phyloP scores from a whole-genome alignment of 208 protist species.

The Perkinsela sp. region DNA sequence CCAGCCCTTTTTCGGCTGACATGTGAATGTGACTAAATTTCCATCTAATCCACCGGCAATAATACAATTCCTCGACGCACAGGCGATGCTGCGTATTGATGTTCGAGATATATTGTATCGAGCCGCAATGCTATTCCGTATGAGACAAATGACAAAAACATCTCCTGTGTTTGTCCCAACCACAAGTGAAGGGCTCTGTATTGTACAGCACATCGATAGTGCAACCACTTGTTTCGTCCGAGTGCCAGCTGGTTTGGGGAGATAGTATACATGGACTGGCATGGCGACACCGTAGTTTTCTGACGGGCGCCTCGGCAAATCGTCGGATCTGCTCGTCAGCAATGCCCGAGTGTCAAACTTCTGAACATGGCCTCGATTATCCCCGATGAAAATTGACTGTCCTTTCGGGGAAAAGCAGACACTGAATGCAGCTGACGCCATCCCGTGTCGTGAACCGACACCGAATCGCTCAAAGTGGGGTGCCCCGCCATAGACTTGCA shows the following conservation, averaged over 20 bases:
- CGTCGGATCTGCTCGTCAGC: no score
- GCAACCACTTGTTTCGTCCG: neutral
- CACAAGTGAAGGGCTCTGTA: neutral
- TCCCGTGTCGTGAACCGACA: neutral
- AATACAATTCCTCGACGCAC: neutral
- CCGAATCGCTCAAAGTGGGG: neutral
- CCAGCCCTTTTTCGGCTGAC: neutral
- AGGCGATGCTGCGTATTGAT: neutral
- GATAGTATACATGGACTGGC: neutral
- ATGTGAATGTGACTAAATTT: neutral
- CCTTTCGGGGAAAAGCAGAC: neutral
- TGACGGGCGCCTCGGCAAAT: neutral
- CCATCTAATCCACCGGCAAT: neutral
- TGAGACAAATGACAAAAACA: neutral
- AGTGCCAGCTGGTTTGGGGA: neutral
- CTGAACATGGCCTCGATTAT: neutral
- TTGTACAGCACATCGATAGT: neutral
- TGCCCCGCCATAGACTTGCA: neutral
- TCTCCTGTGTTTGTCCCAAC: neutral
- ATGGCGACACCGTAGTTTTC: neutral
- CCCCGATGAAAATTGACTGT: neutral
- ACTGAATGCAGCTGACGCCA: neutral
- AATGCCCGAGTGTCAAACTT: neutral
- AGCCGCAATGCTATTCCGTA: neutral
- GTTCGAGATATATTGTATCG: neutral